Percentiles rank a stretch among this genome's conserved stretches.
phyloP scores from a whole-genome alignment of 78 protist genomes.

The Neovahlkampfia damariscottae region DNA sequence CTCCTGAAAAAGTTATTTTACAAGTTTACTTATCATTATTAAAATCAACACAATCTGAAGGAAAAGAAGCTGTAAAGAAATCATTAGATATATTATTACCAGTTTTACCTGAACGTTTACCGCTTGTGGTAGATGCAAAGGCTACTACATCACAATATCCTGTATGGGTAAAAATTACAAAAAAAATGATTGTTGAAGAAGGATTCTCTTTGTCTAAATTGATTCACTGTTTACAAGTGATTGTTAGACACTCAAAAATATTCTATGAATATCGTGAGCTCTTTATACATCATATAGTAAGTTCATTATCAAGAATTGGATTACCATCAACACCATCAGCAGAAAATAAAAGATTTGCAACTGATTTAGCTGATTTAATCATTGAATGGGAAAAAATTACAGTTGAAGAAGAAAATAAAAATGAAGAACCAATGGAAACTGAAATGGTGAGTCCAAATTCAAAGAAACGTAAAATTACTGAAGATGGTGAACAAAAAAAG shows the following conservation, averaged over 20 bases:
- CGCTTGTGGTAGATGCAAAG: no score
- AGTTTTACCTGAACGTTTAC: slow-evolving; percentile 44
- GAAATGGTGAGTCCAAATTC: neutral
- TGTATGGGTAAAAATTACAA: slow-evolving; percentile 74
- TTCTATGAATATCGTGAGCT: slow-evolving; percentile 60
- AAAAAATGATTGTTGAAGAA: slow-evolving; percentile 76
- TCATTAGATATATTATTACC: slow-evolving; percentile 76
- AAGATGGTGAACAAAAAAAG: neutral
- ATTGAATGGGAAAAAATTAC: slow-evolving; percentile 60
- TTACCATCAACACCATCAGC: slow-evolving; percentile 18
- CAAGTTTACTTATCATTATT: slow-evolving; percentile 73
- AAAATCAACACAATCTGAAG: slow-evolving; percentile 70
- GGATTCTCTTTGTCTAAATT: slow-evolving; percentile 71
- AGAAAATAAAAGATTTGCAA: slow-evolving; percentile 65
- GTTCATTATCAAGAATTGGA: slow-evolving; percentile 62
- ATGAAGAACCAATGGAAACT: neutral
- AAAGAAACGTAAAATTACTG: neutral
- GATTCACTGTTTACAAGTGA: slow-evolving; percentile 70
- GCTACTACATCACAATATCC: slow-evolving; percentile 7
- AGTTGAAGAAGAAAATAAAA: neutral
- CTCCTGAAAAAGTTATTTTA: slow-evolving; percentile 72
- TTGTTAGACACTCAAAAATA: slow-evolving; percentile 61
- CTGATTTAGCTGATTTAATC: slow-evolving; percentile 65
- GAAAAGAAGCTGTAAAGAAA: slow-evolving; percentile 49
- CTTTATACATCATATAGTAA: slow-evolving; percentile 75